Evolutionary conservation across 352 stramenopile genomes (phyloP).

Genomic region (Peronosclerospora sorghi): DNA sequence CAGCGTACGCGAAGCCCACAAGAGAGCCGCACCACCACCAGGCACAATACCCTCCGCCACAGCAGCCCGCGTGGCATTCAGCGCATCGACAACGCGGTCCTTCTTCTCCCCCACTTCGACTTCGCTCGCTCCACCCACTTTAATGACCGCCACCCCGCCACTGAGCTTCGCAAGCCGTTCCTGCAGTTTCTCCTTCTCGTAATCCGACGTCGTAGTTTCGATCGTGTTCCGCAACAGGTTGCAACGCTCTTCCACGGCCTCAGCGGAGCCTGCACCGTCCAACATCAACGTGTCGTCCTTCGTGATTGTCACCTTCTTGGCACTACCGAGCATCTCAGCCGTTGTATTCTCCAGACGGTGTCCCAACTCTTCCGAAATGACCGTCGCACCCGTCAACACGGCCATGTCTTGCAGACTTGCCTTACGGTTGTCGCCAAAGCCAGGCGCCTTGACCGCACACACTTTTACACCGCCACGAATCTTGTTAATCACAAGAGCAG

Average conservation of each 20-base stretch:
- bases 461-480: conserved; percentile 99
- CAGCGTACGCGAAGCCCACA: conserved; percentile 94
- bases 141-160: conserved; percentile 98
- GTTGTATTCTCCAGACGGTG: conserved; percentile 97
- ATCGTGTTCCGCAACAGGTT: conserved; percentile 94
- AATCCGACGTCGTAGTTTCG: conserved; percentile 94
- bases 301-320: conserved; percentile 93
- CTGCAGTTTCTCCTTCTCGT: conserved; percentile 99
- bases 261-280: conserved; percentile 88
- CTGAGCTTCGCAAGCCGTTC: conserved; percentile 98
- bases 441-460: conserved; percentile 98
- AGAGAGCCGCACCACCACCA: conserved; percentile 94
- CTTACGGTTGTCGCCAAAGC: conserved; percentile 99
- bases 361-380: conserved; percentile 97
- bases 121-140: conserved; percentile 97
- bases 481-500: conserved; percentile 99
- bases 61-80: conserved; percentile 98
- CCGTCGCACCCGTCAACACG: conserved; percentile 94
- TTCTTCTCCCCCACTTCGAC: conserved; percentile 99
- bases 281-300: conserved; percentile 99
- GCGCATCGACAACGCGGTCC: conserved; percentile 98
- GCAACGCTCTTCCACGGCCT: conserved; percentile 93
- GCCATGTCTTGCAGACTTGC: conserved; percentile 99
- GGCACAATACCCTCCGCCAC: conserved; percentile 99
- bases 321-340: conserved; percentile 89